Evolutionary conservation across 306 rosid genomes (phyloP).

Genomic region (Acacia acuminata): DNA sequence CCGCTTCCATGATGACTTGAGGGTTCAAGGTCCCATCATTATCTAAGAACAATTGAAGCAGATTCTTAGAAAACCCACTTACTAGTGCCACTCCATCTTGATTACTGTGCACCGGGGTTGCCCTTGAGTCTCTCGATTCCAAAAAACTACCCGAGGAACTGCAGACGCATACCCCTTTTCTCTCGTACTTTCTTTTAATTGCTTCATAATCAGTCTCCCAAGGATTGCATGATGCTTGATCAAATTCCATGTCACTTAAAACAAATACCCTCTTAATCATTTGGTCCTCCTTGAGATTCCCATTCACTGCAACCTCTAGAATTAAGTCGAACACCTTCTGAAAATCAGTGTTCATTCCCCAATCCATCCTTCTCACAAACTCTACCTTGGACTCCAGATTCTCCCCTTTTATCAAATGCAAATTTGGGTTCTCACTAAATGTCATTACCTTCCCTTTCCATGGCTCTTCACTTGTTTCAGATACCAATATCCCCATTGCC

Average conservation of each 20-base stretch:
- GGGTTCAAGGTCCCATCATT: conserved; percentile 49
- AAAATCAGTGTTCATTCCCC: conserved; percentile 57
- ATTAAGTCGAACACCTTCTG: conserved; percentile 68
- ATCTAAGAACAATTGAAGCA: conserved; percentile 58
- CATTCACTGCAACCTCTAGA: conserved; percentile 59
- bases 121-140: conserved; percentile 63
- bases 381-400: conserved; percentile 39
- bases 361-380: conserved; percentile 42
- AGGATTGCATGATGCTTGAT: conserved; percentile 36
- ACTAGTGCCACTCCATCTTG: conserved; percentile 68
- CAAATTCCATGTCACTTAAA: conserved; percentile 83
- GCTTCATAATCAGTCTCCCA: conserved; percentile 80
- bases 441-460: conserved; percentile 72
- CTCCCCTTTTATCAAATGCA: conserved; percentile 57
- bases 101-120: conserved; percentile 50
- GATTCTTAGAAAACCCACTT: conserved; percentile 77
- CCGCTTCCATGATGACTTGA: conserved; percentile 39
- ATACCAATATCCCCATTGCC: conserved; percentile 49
- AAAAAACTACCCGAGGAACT: conserved; percentile 68
- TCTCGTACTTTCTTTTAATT: conserved; percentile 19
- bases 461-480: conserved; percentile 65
- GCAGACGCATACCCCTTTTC: conserved; percentile 53
- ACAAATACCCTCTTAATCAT: conserved; percentile 69
- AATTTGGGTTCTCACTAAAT: conserved; percentile 47
- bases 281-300: conserved; percentile 51